These are phyloP conservation scores for Rhododendron simsii DNA, from an alignment of 148 eudicot species.

Conservation along the genomic window DNA sequence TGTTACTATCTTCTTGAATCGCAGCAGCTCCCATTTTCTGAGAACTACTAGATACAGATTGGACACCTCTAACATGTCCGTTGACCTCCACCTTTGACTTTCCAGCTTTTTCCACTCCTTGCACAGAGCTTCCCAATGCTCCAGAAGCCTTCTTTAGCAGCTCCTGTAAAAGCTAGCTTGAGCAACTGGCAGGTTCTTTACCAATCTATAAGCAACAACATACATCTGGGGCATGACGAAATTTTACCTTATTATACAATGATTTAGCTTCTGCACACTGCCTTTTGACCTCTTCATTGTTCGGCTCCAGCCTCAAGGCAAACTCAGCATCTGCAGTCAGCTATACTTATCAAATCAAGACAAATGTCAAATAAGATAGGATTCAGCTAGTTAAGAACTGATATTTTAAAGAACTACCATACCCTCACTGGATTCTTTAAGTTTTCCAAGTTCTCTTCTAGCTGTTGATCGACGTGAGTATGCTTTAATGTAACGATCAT, in stretches of 20 bases:
- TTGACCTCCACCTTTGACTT: conserved; percentile 28
- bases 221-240: background rate
- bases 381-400: background rate
- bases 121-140: conserved; percentile 28
- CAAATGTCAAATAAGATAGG: conserved; percentile 1
- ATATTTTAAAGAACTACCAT: conserved; percentile 5
- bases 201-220: background rate
- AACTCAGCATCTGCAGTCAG: conserved; percentile 76
- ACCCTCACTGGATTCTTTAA: conserved; percentile 85
- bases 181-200: background rate
- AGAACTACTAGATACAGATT: conserved; percentile 36
- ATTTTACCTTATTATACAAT: conserved; percentile 64
- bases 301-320: conserved; percentile 88
- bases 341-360: conserved; percentile 5
- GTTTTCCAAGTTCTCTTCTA: conserved; percentile 78
- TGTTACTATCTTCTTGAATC: conserved; percentile 22
- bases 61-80: conserved; percentile 23
- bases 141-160: conserved; percentile 65
- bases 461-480: conserved; percentile 96
- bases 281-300: conserved; percentile 82
- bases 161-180: conserved; percentile 38
- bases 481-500: conserved; percentile 94
- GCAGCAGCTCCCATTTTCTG: conserved; percentile 32
- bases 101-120: conserved; percentile 34
- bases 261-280: conserved; percentile 73